Evolutionary conservation across 305 asterid species (phyloP).

Genomic region (Petunia hybrid): DNA sequence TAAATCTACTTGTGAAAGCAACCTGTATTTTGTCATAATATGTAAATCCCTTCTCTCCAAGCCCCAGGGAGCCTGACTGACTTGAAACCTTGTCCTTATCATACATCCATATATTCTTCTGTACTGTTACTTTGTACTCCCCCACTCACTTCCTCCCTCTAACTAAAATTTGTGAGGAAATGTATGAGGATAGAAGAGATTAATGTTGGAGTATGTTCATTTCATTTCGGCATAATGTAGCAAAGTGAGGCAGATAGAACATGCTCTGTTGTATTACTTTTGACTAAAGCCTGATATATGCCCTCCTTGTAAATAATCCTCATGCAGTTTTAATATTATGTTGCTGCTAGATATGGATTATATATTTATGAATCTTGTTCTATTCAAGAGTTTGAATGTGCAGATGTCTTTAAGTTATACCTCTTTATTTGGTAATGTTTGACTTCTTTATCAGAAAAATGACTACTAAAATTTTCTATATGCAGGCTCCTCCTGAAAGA

Average conservation of each 20-base stretch:
- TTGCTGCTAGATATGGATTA: constrained; percentile 19
- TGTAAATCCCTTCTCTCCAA: too few species aligned
- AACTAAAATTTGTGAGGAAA: not conserved
- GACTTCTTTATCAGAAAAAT: not conserved
- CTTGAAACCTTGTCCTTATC: not conserved
- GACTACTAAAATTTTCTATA: not conserved
- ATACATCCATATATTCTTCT: not conserved
- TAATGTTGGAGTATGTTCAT: not conserved
- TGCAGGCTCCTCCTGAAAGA: constrained; percentile 54
- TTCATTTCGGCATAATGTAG: not conserved
- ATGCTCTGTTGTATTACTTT: not conserved
- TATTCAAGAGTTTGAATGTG: not conserved
- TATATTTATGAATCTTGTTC: not conserved
- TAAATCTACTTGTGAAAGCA: too few species aligned
- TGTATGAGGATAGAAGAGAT: not conserved
- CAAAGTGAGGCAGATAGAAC: constrained; percentile 9
- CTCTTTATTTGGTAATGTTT: not conserved
- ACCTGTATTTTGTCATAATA: too few species aligned
- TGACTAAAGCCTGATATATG: not conserved
- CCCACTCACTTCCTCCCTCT: too few species aligned
- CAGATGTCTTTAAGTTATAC: constrained; percentile 21
- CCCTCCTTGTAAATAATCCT: constrained; percentile 10
- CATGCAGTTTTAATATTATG: not conserved
- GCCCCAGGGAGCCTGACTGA: not conserved
- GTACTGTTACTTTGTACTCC: not conserved